Percentiles rank a stretch among this genome's conserved stretches.
Conservation (phyloP, 306 rosid genomes). For the Vicia faba region DNA sequence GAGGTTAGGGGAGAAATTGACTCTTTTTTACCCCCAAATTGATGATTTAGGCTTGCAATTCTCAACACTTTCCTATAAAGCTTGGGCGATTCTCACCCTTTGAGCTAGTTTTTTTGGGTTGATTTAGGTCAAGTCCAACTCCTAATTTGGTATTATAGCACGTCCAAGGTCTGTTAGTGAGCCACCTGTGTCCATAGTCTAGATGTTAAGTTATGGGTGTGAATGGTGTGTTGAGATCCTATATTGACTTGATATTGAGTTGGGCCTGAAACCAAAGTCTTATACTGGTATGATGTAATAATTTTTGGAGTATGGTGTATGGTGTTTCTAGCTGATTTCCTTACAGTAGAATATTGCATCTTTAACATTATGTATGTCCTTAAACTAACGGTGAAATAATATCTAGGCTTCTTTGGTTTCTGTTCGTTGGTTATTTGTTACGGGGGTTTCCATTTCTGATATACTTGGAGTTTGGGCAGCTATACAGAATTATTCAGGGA, state of each 20-base stretch:
- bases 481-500: neutral
- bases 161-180: neutral
- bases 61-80: neutral
- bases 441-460: conserved; percentile 3
- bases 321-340: conserved; percentile 1
- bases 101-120: neutral
- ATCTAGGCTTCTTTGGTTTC: neutral
- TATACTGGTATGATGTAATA: neutral
- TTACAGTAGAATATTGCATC: neutral
- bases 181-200: neutral
- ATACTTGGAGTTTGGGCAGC: neutral
- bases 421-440: neutral
- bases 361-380: neutral
- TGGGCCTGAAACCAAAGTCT: conserved; percentile 1
- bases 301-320: neutral
- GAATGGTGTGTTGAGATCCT: conserved; percentile 1
- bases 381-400: neutral
- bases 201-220: neutral
- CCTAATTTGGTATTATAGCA: neutral
- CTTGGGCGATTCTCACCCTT: neutral
- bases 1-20: too few species aligned
- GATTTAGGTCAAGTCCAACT: neutral
- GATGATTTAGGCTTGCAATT: too few species aligned
- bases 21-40: too few species aligned
- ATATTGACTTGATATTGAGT: neutral